Evolutionary conservation across 1,284 basidiomycete genomes (phyloP), one percentile per base, ranked within the genome.

Genomic region (Peniophora sp.): DNA sequence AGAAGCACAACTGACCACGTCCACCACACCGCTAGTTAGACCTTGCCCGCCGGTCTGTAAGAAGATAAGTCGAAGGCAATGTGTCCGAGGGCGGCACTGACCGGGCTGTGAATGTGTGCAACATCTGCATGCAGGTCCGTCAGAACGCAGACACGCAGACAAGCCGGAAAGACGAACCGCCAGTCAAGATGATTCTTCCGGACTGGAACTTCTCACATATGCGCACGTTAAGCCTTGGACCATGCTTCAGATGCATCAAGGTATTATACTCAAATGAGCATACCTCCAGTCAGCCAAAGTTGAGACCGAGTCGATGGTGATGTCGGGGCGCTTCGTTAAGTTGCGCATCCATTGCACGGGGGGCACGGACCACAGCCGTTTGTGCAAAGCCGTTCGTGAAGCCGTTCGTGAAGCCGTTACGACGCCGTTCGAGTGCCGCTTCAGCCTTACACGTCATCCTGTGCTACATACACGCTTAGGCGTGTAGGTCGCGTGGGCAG

Each of bases 171-270:
- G 27, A 32, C 27, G 27, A 6, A 32, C 27, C 27, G 12, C 27
- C 27, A 32, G 59, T 62, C n/a, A 73, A 52, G 49, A 72, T 69
- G 2, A 63, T 62, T 8, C 66, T 55, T 0, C 67, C 70, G 17
- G 62, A 59, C 16, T 51, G 54, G 52, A 73, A 66, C 45, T 62
- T 62, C 36, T 68, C 60, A 2, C 65, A 65, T 63, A 70, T 67
- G 6, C 69, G 55, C 41, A 71, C 66, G 52, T 69, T 71, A 5
- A 32, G 27, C 27, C 27, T 32, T 5, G 27, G 16, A 41, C 5
- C 5, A 20, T 41, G 16, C 6, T 6, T 5, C 5, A 17, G 19
- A 41, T 41, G 38, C 38, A 41, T 16, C 5, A 32, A 6, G 12
- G 27, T 41, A 20, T 5, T 41, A 20, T 8, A 41, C 16, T 6